Evolutionary conservation across 225 moss, liverwort and hornwort species (phyloP).

Genomic region (Takakia lepidozioides): DNA sequence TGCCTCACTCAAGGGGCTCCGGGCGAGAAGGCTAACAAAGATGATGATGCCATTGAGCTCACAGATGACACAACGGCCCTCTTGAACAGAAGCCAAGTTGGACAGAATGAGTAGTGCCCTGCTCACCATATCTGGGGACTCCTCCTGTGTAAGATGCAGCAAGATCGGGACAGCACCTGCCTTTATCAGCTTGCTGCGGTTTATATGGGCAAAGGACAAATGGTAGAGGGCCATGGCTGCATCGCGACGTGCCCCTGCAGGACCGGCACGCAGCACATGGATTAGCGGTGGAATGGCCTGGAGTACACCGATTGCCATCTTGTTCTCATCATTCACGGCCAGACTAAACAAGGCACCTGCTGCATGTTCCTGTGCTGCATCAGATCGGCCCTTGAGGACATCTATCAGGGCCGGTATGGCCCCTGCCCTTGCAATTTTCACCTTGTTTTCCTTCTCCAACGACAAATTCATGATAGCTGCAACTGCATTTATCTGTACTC

Average conservation of each 20-base stretch:
- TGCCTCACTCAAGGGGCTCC: too few species aligned
- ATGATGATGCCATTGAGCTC: slow-evolving; percentile 62
- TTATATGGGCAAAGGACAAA: slow-evolving; percentile 75
- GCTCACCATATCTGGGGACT: slow-evolving; percentile 61
- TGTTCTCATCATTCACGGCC: slow-evolving; percentile 84
- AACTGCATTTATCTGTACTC: slow-evolving; percentile 65
- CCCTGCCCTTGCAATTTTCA: slow-evolving; percentile 77
- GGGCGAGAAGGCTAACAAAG: slow-evolving; percentile 60
- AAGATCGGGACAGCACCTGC: slow-evolving; percentile 76
- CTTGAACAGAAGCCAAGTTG: slow-evolving; percentile 65
- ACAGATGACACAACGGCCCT: slow-evolving; percentile 71
- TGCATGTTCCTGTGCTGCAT: slow-evolving; percentile 82
- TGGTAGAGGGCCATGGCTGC: slow-evolving; percentile 98
- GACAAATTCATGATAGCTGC: slow-evolving; percentile 88
- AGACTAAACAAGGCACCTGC: slow-evolving; percentile 90
- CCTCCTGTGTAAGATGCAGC: slow-evolving; percentile 59
- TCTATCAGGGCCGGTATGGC: slow-evolving; percentile 73
- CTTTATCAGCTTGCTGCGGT: slow-evolving; percentile 77
- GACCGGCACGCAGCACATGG: slow-evolving; percentile 50
- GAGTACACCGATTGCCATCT: slow-evolving; percentile 85
- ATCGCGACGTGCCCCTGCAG: slow-evolving; percentile 61
- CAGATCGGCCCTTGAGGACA: slow-evolving; percentile 51
- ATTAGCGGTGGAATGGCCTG: slow-evolving; percentile 86
- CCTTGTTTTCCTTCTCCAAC: slow-evolving; percentile 78
- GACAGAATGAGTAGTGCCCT: slow-evolving; percentile 63